Evolutionary conservation across 257 asterid genomes (phyloP).

Genomic region (Lycium barbarum): DNA sequence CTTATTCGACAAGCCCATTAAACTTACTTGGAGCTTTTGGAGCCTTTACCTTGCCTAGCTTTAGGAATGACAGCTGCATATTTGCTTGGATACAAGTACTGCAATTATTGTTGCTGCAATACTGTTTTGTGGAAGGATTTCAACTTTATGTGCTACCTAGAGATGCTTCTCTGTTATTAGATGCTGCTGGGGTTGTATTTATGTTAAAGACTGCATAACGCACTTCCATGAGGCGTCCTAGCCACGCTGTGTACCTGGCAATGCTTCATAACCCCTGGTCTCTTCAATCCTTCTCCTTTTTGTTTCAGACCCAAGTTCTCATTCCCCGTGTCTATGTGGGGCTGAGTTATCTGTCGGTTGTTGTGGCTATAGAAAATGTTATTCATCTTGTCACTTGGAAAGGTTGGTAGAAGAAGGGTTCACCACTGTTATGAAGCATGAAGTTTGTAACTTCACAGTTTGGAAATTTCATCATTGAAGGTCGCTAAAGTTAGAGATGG

Average conservation of each 20-base stretch:
- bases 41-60: neutral
- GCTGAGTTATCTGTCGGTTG: neutral
- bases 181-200: neutral
- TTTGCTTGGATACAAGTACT: neutral
- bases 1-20: neutral
- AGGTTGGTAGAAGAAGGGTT: neutral
- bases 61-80: neutral
- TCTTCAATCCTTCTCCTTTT: neutral
- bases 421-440: neutral
- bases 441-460: neutral
- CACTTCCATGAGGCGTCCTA: neutral
- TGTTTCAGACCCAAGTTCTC: neutral
- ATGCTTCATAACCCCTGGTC: neutral
- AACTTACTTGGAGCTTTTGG: neutral
- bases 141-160: neutral
- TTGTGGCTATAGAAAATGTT: neutral
- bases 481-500: neutral
- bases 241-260: neutral
- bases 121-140: neutral
- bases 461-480: neutral
- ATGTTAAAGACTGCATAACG: neutral
- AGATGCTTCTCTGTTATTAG: neutral
- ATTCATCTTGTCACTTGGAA: neutral
- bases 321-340: neutral
- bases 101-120: neutral